Conservation (phyloP, 805 yeast genomes). For the Brettanomyces nanus region DNA sequence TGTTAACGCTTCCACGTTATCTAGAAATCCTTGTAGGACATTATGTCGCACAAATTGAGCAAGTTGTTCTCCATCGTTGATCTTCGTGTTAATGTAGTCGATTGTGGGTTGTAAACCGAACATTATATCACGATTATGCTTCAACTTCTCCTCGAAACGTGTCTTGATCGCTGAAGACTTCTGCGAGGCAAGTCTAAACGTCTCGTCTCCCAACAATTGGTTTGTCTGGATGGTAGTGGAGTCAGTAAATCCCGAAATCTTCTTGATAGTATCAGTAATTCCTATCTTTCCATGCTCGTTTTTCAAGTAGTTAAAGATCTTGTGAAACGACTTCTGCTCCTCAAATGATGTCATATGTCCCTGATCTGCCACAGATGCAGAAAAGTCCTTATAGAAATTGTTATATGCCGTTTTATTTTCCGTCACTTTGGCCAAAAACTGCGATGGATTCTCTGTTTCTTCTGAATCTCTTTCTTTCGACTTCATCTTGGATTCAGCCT, state of each 20-base stretch:
- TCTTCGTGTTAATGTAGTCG: conserved; percentile 14
- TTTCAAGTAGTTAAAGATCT: conserved; percentile 22
- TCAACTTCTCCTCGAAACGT: conserved; percentile 8
- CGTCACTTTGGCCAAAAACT: neutral
- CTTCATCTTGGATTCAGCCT: conserved; percentile 5
- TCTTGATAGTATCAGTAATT: conserved; percentile 19
- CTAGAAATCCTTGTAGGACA: conserved; percentile 15
- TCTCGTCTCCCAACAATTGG: neutral
- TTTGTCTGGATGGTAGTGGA: neutral
- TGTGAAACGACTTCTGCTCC: conserved; percentile 26
- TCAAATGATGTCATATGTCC: conserved; percentile 19
- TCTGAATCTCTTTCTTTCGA: neutral
- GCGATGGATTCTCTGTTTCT: neutral
- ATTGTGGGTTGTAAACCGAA: conserved; percentile 15
- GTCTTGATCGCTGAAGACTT: neutral
- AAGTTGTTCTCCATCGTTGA: conserved; percentile 15
- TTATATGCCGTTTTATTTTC: neutral
- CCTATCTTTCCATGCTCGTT: conserved; percentile 15
- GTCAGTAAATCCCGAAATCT: conserved; percentile 13
- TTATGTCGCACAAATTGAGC: conserved; percentile 12
- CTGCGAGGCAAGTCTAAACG: too few relatives aligned
- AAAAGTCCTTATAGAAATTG: conserved; percentile 1
- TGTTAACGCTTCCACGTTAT: conserved; percentile 3
- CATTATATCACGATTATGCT: conserved; percentile 7
- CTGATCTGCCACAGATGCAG: conserved; percentile 1